These are phyloP conservation scores for Oryza coarctata DNA, from an alignment of 176 grass and related monocot species.

Conservation along the genomic window DNA sequence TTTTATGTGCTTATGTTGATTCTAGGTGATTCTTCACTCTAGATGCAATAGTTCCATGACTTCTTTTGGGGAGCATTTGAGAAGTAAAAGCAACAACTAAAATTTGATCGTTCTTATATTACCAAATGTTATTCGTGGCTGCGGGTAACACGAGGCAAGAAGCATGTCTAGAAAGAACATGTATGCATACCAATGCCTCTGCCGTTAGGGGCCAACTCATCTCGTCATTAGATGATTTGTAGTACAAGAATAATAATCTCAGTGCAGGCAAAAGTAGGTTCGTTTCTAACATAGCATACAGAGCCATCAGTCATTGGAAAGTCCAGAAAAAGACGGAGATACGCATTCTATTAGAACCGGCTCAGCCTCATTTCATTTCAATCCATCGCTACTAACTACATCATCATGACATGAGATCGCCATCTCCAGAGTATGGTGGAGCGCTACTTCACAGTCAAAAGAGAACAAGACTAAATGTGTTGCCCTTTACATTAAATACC, in stretches of 20 bases:
- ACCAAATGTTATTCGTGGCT: too few species aligned
- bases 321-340: neutral
- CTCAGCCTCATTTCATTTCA: neutral
- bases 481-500: conserved; percentile 40
- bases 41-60: too few species aligned
- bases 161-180: too few species aligned
- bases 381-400: neutral
- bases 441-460: neutral
- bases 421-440: neutral
- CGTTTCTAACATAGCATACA: neutral
- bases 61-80: too few species aligned
- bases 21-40: too few species aligned
- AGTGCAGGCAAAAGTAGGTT: neutral
- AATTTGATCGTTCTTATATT: too few species aligned
- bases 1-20: too few species aligned
- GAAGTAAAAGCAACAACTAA: too few species aligned
- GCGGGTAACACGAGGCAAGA: too few species aligned
- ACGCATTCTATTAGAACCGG: conserved; percentile 17
- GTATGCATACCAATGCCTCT: too few species aligned
- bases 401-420: conserved; percentile 6
- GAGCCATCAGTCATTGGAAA: neutral
- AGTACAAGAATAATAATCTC: neutral
- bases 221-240: neutral
- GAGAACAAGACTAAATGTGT: conserved; percentile 3
- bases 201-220: too few species aligned